Evolutionary conservation across 305 asterid species (phyloP).

Genomic region (Galium porrigens): DNA sequence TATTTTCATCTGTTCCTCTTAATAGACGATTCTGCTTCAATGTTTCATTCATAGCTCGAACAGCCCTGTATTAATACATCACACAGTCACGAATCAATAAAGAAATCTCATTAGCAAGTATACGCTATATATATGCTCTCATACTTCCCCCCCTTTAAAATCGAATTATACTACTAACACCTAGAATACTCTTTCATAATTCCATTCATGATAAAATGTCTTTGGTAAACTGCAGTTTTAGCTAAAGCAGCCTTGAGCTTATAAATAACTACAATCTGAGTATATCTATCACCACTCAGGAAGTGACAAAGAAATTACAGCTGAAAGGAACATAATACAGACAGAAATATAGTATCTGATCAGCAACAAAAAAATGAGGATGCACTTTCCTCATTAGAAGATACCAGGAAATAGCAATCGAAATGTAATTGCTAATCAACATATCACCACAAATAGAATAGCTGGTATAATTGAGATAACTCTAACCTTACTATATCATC

Average conservation of each 20-base stretch:
- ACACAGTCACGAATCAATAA: constrained; percentile 1
- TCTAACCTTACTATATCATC: constrained; percentile 94
- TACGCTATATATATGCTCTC: neutral
- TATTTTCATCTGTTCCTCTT: constrained; percentile 52
- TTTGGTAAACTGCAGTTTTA: neutral
- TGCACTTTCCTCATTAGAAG: neutral
- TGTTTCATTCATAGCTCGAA: constrained; percentile 85
- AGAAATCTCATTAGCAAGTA: neutral
- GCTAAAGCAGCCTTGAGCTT: constrained; percentile 2
- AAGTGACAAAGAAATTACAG: neutral
- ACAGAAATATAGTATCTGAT: neutral
- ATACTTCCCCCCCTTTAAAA: neutral
- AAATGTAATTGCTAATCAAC: neutral
- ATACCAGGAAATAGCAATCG: neutral
- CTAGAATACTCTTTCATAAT: neutral
- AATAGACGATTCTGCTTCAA: constrained; percentile 75
- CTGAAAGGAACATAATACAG: neutral
- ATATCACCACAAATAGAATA: neutral
- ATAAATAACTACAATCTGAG: neutral
- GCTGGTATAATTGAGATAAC: constrained; percentile 3
- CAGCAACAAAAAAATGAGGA: neutral
- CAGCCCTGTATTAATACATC: constrained; percentile 50
- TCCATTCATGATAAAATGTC: neutral
- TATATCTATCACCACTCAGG: neutral
- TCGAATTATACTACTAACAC: neutral